Base-by-base conservation (phyloP, 164 flowering plant species). In the Kingdonia uniflora region DNA sequence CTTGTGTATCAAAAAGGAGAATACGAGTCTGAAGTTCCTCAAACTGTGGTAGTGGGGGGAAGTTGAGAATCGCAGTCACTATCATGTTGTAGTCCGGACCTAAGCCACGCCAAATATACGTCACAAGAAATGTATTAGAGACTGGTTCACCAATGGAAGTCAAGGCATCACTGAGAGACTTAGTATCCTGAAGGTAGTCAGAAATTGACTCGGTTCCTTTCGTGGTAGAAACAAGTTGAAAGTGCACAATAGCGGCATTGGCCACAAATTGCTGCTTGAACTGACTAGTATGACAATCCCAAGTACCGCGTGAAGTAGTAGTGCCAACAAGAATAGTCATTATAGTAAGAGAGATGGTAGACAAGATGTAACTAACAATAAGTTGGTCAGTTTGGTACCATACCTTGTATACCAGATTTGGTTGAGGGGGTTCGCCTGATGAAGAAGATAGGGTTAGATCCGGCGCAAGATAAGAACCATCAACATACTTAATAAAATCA, bases 281-380 rank as follows among this genome's bases (percentile, higher is more conserved):
- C 5, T 43, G 11, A 17, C 47, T 4, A 43, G 19, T 1, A 3
- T 16, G 47, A 43, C 47, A 43, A n/a, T 17, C 47, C 47, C 47
- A 43, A 43, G 47, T 43, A n/a, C 16, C 16, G 21, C 11, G 47
- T 7, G 19, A 43, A n/a, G 21, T 43, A 22, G 47, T 43, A n/a
- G 47, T 43, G 19, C 47, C 20, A n/a, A 43, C 47, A 4, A n/a
- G n/a, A n/a, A n/a, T n/a, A n/a, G n/a, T n/a, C n/a, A n/a, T n/a
- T n/a, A n/a, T n/a, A n/a, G n/a, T 16, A 5, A n/a, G 10, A 43
- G 20, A 16, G 20, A 43, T 5, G 1, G 20, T 43, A 17, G 21
- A 43, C 2, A 22, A 16, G n/a, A 43, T 43, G n/a, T 43, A 43
- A 43, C 21, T 43, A n/a, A 43, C 47, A 43, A n/a, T n/a, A n/a